Percentiles rank a stretch among this genome's conserved stretches.
These are phyloP conservation scores for Boletellus ananas DNA, from an alignment of 768 basidiomycete genomes.

Conservation along the genomic window DNA sequence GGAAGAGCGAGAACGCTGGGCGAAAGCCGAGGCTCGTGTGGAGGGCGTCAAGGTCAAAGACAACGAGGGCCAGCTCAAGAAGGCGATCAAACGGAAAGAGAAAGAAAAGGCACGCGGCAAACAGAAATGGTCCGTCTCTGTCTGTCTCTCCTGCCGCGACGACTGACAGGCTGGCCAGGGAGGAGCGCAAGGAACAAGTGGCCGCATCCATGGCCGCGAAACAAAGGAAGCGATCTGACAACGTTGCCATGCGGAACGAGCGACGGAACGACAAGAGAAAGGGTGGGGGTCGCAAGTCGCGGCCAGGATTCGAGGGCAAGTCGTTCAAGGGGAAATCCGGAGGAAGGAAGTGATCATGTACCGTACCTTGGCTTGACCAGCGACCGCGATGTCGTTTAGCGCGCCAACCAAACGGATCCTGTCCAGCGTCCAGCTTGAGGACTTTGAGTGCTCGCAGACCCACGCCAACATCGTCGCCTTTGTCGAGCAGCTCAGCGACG, in stretches of 20 bases:
- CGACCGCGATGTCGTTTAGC: slow-evolving; percentile 37
- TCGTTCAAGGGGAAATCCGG: slow-evolving; percentile 45
- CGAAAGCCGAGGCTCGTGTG: slow-evolving; percentile 81
- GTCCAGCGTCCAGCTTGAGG: slow-evolving; percentile 68
- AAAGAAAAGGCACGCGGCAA: slow-evolving; percentile 84
- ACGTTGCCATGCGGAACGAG: slow-evolving; percentile 84
- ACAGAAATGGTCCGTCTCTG: slow-evolving; percentile 69
- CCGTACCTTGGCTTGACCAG: slow-evolving; percentile 1
- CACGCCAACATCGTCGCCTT: slow-evolving; percentile 65
- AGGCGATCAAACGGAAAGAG: slow-evolving; percentile 89
- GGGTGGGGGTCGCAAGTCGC: slow-evolving; percentile 53
- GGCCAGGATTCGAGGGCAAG: slow-evolving; percentile 89
- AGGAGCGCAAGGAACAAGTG: slow-evolving; percentile 79
- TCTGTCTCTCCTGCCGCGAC: neutral
- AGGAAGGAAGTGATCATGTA: slow-evolving; percentile 19
- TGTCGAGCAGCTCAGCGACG: slow-evolving; percentile 70
- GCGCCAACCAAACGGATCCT: slow-evolving; percentile 71
- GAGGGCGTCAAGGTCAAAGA: slow-evolving; percentile 92
- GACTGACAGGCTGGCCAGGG: slow-evolving; percentile 47
- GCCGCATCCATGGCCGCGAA: slow-evolving; percentile 72
- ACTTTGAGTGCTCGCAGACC: slow-evolving; percentile 76
- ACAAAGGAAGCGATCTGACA: slow-evolving; percentile 89
- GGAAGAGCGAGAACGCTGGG: slow-evolving; percentile 85
- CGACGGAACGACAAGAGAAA: slow-evolving; percentile 59
- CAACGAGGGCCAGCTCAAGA: slow-evolving; percentile 81